A percentile compares a stretch with the other conserved stretches of the same genome.
Evolutionary conservation across 257 asterid species (phyloP).

Genomic region (Ocimum tenuiflorum): DNA sequence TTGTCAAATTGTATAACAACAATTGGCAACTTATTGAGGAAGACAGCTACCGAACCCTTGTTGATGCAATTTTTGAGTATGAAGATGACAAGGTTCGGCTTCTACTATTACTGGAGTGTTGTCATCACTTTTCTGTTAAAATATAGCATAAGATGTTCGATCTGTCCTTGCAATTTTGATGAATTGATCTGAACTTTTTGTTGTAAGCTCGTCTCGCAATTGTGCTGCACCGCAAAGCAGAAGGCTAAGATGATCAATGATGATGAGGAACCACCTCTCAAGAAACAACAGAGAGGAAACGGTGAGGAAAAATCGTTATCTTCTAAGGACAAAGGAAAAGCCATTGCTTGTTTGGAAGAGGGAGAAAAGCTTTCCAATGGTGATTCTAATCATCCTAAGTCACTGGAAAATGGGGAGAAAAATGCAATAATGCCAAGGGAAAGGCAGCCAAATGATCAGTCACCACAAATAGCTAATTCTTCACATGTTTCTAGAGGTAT

Average conservation of each 20-base stretch:
- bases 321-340: constrained; percentile 8
- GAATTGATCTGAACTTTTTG: background rate
- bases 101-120: background rate
- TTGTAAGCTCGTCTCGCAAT: background rate
- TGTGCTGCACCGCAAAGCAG: constrained; percentile 6
- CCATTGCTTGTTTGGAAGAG: background rate
- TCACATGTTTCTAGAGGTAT: constrained; percentile 28
- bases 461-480: constrained; percentile 7
- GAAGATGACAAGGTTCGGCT: constrained; percentile 43
- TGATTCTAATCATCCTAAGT: background rate
- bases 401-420: background rate
- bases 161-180: background rate
- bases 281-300: constrained; percentile 30
- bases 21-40: constrained; percentile 58
- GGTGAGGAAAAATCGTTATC: constrained; percentile 26
- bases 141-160: background rate
- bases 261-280: constrained; percentile 20
- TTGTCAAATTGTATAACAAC: constrained; percentile 31
- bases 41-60: constrained; percentile 47
- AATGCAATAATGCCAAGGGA: constrained; percentile 5
- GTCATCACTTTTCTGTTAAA: background rate
- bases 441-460: constrained; percentile 16
- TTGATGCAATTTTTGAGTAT: constrained; percentile 53
- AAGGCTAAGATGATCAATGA: constrained; percentile 9
- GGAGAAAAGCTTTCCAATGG: background rate